Evolutionary conservation across 1,284 basidiomycete genomes (phyloP).

Genomic region (Nidula niveotomentosa): DNA sequence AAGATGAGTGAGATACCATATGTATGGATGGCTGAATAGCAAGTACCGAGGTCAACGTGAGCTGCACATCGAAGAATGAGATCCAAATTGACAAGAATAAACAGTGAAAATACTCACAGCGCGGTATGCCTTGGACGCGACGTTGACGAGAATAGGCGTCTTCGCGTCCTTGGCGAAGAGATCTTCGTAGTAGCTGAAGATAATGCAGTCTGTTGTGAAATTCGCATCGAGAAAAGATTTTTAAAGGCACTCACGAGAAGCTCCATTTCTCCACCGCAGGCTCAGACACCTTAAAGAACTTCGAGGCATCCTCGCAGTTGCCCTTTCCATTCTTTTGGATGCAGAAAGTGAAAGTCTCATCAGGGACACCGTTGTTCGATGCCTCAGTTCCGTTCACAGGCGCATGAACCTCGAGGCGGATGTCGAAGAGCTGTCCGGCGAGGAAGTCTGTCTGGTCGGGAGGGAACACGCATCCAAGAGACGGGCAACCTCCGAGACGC

Average conservation of each 20-base stretch:
- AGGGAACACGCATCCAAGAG: conserved; percentile 39
- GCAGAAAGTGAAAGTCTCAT: conserved; percentile 36
- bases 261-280: conserved; percentile 36
- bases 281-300: conserved; percentile 32
- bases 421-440: conserved; percentile 38
- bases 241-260: conserved; percentile 26
- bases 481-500: conserved; percentile 37
- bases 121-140: conserved; percentile 41
- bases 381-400: conserved; percentile 38
- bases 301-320: conserved; percentile 26
- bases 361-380: conserved; percentile 27
- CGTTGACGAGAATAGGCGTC: conserved; percentile 31
- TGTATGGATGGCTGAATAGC: background rate
- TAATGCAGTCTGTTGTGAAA: background rate
- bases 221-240: background rate
- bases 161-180: conserved; percentile 36
- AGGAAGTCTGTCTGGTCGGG: conserved; percentile 42
- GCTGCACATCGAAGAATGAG: too few relatives aligned
- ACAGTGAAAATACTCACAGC: conserved; percentile 24
- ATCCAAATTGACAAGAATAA: conserved; percentile 4
- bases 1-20: too few relatives aligned
- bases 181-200: conserved; percentile 36
- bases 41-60: conserved; percentile 15
- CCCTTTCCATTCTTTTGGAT: conserved; percentile 28
- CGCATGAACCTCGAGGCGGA: conserved; percentile 39